Evolutionary conservation across 2,329 filamentous ascomycete species (phyloP).

Genomic region (Ceratocystis colombiana): DNA sequence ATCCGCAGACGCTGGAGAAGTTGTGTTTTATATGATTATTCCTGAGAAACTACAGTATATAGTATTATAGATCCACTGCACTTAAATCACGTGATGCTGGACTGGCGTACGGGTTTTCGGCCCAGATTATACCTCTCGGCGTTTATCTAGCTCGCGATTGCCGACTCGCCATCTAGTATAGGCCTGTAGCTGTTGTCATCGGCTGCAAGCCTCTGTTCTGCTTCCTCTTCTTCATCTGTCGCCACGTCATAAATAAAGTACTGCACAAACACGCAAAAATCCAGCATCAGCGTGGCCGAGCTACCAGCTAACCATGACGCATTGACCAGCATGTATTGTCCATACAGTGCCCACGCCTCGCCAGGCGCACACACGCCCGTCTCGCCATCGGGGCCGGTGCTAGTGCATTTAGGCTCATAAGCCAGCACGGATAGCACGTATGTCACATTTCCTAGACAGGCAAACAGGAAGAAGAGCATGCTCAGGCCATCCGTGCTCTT

Average conservation of each 20-base stretch:
- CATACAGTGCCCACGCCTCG: slow-evolving; percentile 60
- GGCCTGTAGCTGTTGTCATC: not conserved
- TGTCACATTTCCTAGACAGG: slow-evolving; percentile 87
- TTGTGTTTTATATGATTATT: not conserved
- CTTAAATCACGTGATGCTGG: not conserved
- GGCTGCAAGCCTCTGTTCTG: not conserved
- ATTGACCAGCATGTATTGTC: slow-evolving; percentile 77
- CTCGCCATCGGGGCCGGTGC: slow-evolving; percentile 27
- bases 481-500: slow-evolving; percentile 91
- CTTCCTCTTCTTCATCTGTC: slow-evolving; percentile 32
- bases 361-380: slow-evolving; percentile 48
- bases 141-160: not conserved
- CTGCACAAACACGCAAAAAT: slow-evolving; percentile 78
- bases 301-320: slow-evolving; percentile 84
- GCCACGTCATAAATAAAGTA: slow-evolving; percentile 70
- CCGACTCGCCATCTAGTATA: not conserved
- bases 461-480: slow-evolving; percentile 92
- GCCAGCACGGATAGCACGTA: slow-evolving; percentile 88
- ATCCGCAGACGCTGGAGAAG: no score
- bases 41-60: not conserved
- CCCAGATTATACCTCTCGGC: not conserved
- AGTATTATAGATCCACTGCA: no score
- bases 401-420: slow-evolving; percentile 62
- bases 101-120: not conserved
- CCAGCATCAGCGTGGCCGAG: slow-evolving; percentile 73